Evolutionary conservation across 306 rosid genomes (phyloP), one percentile per base, ranked within the genome.

Genomic region (Myrica gale): DNA sequence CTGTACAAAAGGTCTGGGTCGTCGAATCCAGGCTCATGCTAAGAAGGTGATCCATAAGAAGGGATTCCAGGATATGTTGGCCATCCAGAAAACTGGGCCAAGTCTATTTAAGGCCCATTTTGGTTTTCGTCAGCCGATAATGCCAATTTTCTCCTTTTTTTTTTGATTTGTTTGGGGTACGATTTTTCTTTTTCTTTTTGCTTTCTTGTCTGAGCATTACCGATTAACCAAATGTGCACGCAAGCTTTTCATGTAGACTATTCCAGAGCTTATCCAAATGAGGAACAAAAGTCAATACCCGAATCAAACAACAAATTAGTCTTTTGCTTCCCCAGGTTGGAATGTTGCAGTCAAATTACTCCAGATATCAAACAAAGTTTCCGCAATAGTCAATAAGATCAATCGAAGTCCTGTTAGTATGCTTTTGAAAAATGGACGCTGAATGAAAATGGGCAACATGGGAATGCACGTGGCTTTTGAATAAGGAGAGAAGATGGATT

Each of bases 231-330:
- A 51, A 51, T 51, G 55, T 51, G 15, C 4, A 51, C 4, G 4
- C 4, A 51, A 51, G 11, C 3, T 6, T 46, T 46, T 7, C 5
- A 32, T 8, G 7, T 46, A 7, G 51, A 52, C 56, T 15, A 3
- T 4, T 44, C 7, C 62, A 60, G 62, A 68, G 78, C 87, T 80
- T 86, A 86, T 86, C 85, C 85, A 76, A 4, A 69, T 1, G 4
- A 0, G 44, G 21, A 9, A 17, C 6, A 16, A 20, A 78, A 68
- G 82, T 75, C 77, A 75, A 72, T 32, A 32, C 37, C 37, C 3
- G 37, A 32, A 32, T 32, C 37, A 32, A 32, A 32, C 37, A 32
- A 32, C 37, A 32, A 32, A 32, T 32, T 32, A 32, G 37, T 32
- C 37, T 61, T 7, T 21, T 20, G 17, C 74, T 42, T 39, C 19